Conservation (phyloP, 345 rosid genomes). For the Eucalyptus cloeziana region DNA sequence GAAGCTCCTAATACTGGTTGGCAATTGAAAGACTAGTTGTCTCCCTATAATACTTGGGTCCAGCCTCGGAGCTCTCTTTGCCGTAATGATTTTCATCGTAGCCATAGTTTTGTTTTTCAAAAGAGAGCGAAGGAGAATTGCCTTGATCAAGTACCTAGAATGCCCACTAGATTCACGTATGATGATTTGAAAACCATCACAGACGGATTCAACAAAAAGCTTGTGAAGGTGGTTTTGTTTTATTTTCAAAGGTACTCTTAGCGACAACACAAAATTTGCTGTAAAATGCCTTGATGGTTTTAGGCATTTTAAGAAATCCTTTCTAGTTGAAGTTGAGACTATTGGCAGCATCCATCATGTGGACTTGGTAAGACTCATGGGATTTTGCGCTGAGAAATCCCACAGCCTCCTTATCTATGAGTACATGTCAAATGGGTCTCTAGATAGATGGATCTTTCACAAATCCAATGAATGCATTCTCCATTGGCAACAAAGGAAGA, state of each 20-base stretch:
- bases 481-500: conserved; percentile 7
- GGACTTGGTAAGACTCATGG: background rate
- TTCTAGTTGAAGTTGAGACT: conserved; percentile 14
- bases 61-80: background rate
- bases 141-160: background rate
- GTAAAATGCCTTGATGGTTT: conserved; percentile 7
- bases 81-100: background rate
- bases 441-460: conserved; percentile 13
- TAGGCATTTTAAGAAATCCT: background rate
- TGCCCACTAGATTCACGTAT: background rate
- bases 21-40: background rate
- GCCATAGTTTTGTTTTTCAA: background rate
- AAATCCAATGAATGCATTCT: background rate
- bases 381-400: conserved; percentile 9
- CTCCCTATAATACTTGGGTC: background rate
- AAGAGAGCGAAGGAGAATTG: background rate
- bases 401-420: conserved; percentile 8
- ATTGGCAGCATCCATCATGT: conserved; percentile 11
- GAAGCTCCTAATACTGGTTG: no score
- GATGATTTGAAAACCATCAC: background rate
- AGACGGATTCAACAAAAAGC: background rate
- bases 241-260: conserved; percentile 2
- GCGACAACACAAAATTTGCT: background rate
- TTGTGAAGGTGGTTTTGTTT: conserved; percentile 2
- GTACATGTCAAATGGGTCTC: conserved; percentile 3